Base-by-base conservation (phyloP, 2,329 filamentous ascomycete genomes). In the Metarhizium humberi region DNA sequence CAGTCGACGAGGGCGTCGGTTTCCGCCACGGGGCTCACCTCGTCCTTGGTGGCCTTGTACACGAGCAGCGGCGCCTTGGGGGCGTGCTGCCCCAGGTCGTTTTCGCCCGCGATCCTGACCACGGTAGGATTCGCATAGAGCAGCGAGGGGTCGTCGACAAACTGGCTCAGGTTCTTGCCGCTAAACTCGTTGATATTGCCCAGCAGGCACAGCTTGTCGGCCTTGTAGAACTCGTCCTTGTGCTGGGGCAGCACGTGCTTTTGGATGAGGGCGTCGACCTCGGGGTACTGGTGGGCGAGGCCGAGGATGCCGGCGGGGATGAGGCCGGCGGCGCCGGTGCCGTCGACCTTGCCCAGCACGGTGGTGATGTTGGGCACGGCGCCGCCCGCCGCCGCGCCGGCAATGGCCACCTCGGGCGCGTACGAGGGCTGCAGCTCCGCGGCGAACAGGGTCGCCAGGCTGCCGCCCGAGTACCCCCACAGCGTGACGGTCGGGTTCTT, bases 401-500 rank as follows among this genome's bases (percentile, higher is more conserved):
- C 59, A 42, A 67, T 64, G 2, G 52, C 40, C 6, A 64, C 55
- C 40, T 63, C 63, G 0, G 60, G 64, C 8, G 65, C 64, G 51
- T 65, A 67, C 6, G 38, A 48, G 2, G 62, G 60, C 51, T 67
- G 62, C 54, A 67, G 52, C 51, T 64, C 62, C 6, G 62, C 63
- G 1, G 64, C 66, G 57, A 59, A 62, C 29, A 59, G 56, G 3
- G 62, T 58, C 2, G 61, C 61, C 6, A 61, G 16, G 18, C 58
- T 60, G 25, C 63, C 65, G 3, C 63, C 64, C 29, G 64, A 67
- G 56, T 67, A 67, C 8, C 64, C 66, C 77, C 78, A 82, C 53
- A 81, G 64, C 2, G 73, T 69, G 46, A 74, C 63, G 3, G 59
- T 66, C 0, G 73, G 66, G 16, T 66, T 61, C 6, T 57, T 48